phyloP scores from a whole-genome alignment of 164 flowering plant species.

The Annona squamosa region DNA sequence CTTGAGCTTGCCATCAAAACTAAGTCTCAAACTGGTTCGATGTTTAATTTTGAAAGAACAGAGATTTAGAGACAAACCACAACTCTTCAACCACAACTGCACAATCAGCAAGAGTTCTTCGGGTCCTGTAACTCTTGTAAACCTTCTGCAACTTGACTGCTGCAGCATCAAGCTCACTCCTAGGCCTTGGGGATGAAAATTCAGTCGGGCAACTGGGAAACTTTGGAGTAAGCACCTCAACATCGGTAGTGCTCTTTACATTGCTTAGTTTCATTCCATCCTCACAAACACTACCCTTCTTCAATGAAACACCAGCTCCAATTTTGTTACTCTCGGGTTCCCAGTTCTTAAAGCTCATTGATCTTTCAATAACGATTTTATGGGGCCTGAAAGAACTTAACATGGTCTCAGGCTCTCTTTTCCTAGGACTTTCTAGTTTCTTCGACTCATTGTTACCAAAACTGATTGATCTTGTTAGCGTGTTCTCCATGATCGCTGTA shows the following conservation, averaged over 20 bases:
- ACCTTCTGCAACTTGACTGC: slow-evolving; percentile 62
- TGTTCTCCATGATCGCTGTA: slow-evolving; percentile 12
- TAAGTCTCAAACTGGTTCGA: neutral
- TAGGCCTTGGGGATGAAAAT: slow-evolving; percentile 24
- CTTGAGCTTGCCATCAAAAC: neutral
- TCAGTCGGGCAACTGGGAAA: slow-evolving; percentile 7
- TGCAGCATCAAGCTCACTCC: slow-evolving; percentile 45
- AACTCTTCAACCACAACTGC: slow-evolving; percentile 69
- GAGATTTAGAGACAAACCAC: slow-evolving; percentile 34
- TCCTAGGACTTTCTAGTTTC: slow-evolving; percentile 31
- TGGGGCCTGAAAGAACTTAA: slow-evolving; percentile 12
- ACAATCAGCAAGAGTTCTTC: slow-evolving; percentile 72
- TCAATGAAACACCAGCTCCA: slow-evolving; percentile 23
- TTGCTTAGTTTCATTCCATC: neutral
- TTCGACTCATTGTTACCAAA: slow-evolving; percentile 17
- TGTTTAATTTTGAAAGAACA: neutral
- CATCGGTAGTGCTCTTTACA: slow-evolving; percentile 4
- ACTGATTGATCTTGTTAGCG: slow-evolving; percentile 30
- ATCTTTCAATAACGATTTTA: slow-evolving; percentile 15
- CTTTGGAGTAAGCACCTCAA: neutral
- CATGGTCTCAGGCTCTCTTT: slow-evolving; percentile 18
- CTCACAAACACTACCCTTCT: slow-evolving; percentile 8
- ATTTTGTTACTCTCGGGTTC: slow-evolving; percentile 20
- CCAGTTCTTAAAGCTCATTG: slow-evolving; percentile 32
- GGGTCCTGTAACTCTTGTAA: slow-evolving; percentile 65